Conservation (phyloP, 371 early-diverging fungal genomes). For the Mortierella sp. region DNA sequence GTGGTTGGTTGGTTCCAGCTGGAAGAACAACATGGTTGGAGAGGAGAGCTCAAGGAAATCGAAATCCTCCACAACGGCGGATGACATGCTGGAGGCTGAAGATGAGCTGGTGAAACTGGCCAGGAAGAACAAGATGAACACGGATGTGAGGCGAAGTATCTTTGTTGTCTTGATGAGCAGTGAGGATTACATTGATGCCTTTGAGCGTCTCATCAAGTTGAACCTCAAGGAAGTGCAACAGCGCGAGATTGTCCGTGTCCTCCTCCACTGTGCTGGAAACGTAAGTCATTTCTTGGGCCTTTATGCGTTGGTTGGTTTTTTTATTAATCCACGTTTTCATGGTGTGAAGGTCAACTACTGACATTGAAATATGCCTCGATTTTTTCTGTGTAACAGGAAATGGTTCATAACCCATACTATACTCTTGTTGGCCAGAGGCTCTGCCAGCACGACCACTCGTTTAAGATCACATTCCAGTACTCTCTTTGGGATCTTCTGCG, state of each 20-base stretch:
- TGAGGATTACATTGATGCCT: slow-evolving; percentile 96
- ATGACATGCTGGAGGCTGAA: slow-evolving; percentile 73
- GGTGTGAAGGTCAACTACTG: background rate
- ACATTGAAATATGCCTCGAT: background rate
- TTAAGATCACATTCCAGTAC: slow-evolving; percentile 95
- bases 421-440: slow-evolving; percentile 86
- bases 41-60: slow-evolving; percentile 58
- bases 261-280: slow-evolving; percentile 91
- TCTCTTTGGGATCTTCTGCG: slow-evolving; percentile 94
- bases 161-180: slow-evolving; percentile 94
- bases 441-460: slow-evolving; percentile 82
- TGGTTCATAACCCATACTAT: slow-evolving; percentile 95
- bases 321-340: no score
- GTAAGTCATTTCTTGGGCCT: slow-evolving; percentile 60
- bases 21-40: slow-evolving; percentile 79
- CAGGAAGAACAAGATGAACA: slow-evolving; percentile 94
- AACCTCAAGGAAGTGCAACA: slow-evolving; percentile 91
- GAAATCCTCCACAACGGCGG: slow-evolving; percentile 65
- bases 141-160: slow-evolving; percentile 92
- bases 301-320: background rate
- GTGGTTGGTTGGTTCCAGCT: slow-evolving; percentile 91
- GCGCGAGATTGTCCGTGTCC: slow-evolving; percentile 94
- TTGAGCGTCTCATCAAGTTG: slow-evolving; percentile 87
- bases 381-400: slow-evolving; percentile 70
- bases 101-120: slow-evolving; percentile 71